Percentiles rank a stretch among this genome's conserved stretches.
Evolutionary conservation across 2,329 filamentous ascomycete genomes (phyloP).

Genomic region (Penicillium sp.): DNA sequence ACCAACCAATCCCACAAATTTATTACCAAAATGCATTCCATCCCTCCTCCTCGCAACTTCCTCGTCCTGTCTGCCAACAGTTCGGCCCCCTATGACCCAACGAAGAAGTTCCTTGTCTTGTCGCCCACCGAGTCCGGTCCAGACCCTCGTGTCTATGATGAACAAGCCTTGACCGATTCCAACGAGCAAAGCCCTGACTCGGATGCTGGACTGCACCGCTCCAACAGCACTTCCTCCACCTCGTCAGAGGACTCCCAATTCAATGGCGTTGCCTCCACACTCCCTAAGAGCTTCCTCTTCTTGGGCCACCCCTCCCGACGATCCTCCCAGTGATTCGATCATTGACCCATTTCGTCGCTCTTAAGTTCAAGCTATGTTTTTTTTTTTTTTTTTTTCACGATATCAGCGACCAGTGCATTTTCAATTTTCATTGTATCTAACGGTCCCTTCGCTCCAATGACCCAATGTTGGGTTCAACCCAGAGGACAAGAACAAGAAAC

Average conservation of each 20-base stretch:
- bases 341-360: background rate
- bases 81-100: slow-evolving; percentile 23
- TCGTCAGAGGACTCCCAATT: slow-evolving; percentile 19
- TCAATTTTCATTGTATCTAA: slow-evolving; percentile 11
- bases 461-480: slow-evolving; percentile 10
- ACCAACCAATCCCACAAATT: background rate
- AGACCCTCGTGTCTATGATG: slow-evolving; percentile 24
- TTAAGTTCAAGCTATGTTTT: slow-evolving; percentile 11
- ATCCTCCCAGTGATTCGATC: slow-evolving; percentile 11
- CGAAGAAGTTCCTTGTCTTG: slow-evolving; percentile 32
- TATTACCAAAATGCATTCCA: slow-evolving; percentile 34
- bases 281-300: slow-evolving; percentile 33
- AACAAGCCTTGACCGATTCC: slow-evolving; percentile 20
- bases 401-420: slow-evolving; percentile 21
- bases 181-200: slow-evolving; percentile 15
- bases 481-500: slow-evolving; percentile 2
- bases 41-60: slow-evolving; percentile 35
- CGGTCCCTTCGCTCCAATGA: slow-evolving; percentile 12
- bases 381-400: slow-evolving; percentile 12
- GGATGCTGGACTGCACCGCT: slow-evolving; percentile 23
- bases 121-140: slow-evolving; percentile 37
- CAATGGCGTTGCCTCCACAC: slow-evolving; percentile 14
- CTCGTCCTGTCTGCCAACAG: slow-evolving; percentile 33
- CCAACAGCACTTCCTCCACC: slow-evolving; percentile 35
- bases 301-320: slow-evolving; percentile 29